Conservation (phyloP, 331 rosid species). For the Rosa hybrid region DNA sequence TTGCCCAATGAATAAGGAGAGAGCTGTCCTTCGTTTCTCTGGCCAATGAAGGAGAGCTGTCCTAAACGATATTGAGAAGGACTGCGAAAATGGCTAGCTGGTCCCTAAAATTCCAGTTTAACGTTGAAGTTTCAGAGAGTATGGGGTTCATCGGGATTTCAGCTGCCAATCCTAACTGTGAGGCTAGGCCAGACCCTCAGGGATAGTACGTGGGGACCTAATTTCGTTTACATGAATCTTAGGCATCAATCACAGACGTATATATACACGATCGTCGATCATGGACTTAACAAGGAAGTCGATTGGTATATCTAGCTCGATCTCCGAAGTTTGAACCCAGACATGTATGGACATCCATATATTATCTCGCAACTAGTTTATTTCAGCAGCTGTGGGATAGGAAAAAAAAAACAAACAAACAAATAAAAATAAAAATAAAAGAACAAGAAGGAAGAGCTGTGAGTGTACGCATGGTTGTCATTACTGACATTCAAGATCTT, state of each 20-base stretch:
- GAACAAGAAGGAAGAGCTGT: neutral
- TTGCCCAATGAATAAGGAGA: neutral
- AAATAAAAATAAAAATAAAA: too few species aligned
- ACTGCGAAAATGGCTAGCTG: neutral
- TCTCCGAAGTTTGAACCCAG: neutral
- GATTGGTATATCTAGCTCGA: neutral
- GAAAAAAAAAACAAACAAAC: too few species aligned
- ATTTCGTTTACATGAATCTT: neutral
- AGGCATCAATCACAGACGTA: neutral
- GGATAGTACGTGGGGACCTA: conserved; percentile 21
- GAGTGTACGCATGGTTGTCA: neutral
- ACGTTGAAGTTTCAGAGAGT: conserved; percentile 20
- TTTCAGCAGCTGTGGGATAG: neutral
- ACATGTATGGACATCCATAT: neutral
- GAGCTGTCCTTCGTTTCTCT: conserved; percentile 7
- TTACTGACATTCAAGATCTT: neutral
- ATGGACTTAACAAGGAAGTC: neutral
- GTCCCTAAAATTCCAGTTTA: conserved; percentile 23
- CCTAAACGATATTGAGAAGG: conserved; percentile 6
- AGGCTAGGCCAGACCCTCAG: neutral
- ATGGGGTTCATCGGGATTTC: conserved; percentile 11
- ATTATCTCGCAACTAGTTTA: neutral
- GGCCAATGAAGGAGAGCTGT: conserved; percentile 7
- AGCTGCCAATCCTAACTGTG: conserved; percentile 23
- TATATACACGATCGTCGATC: neutral